Evolutionary conservation across 768 basidiomycete species (phyloP), one percentile per base, ranked within the genome.

Genomic region (Suillus spraguei): DNA sequence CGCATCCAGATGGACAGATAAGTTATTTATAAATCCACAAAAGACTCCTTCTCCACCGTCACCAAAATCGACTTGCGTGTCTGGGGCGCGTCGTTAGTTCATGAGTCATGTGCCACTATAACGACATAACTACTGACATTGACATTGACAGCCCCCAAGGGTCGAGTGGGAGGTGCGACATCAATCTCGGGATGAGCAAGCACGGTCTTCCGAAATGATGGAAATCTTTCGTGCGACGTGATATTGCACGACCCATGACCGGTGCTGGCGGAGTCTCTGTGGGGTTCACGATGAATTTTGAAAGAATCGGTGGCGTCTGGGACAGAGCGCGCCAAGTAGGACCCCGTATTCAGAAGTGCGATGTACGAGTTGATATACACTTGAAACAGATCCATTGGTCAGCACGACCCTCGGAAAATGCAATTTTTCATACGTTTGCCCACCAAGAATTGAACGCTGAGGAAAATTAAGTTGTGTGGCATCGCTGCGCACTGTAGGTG

Each of bases 301-400:
- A 17, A 41, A 28, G 33, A 10, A 28, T 58, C 13, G 11, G 7
- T 5, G 17, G 3, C 3, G 6, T 28, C 17, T 20, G 24, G 3
- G 6, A 28, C 2, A 24, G 39, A 16, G 11, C 28, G 17, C 2
- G 3, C 20, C 28, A 28, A 28, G 11, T 61, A 61, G 60, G 32
- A 55, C 8, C 5, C 24, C 17, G 56, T 6, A 17, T 61, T 61
- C 38, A 61, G 36, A 32, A 61, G 49, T 33, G 55, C 60, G 17
- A 61, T n/a, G 55, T 60, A 61, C 38, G 56, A 54, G 36, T 60
- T 61, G 38, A 61, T 56, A 11, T 61, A 59, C 2, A 60, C 60
- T 61, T 58, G 17, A 58, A 8, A 58, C 1, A 1, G 11, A 17
- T 28, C 3, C 17, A 17, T 4, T 32, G 3, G 39, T 58, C 16